Base-by-base conservation (phyloP, 805 yeast genomes). In the Spathaspora hagerdaliae region DNA sequence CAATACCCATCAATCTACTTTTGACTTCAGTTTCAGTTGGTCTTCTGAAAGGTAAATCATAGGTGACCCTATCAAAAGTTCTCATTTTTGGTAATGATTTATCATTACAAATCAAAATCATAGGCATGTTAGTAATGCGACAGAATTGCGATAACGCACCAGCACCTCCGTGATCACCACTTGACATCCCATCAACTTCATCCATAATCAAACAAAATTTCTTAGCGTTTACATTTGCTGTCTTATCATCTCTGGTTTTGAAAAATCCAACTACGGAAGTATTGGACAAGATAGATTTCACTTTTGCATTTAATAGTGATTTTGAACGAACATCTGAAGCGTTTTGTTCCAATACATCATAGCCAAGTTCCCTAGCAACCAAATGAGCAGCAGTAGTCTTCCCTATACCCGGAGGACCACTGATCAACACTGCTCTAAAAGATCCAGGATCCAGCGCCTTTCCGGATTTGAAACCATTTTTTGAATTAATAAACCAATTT, bases 181-280 rank as follows among this genome's bases (percentile, higher is more conserved):
- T 90, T 36, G 96, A 88, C 98, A 94, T 94, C 55, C 99, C 99
- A 64, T 94, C 99, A 29, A 94, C 98, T 69, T 94, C 99, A 67
- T 94, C 99, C 98, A 94, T 90, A 51, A 94, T 85, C 39, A 94
- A 74, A 45, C 90, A 88, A 55, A 92, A 82, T 49, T 78, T 82
- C 43, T 77, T 75, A 40, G 77, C 72, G 52, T 79, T 77, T 2
- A 35, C 55, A 24, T 56, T 55, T 19, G 31, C 52, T 42, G 62
- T 58, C 8, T 54, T 56, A 19, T 63, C 66, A 29, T 63, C 58
- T 15, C 64, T 56, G 44, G 76, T 69, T 52, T 64, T 65, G 67
- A 88, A 84, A 59, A 71, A 88, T 0, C 97, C 96, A 43, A 81
- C 79, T 12, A 94, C 83, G 0, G 97, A 88, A 13, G 90, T 83